Conservation (phyloP, 768 basidiomycete genomes). For the Phanerodontia chrysosporium region DNA sequence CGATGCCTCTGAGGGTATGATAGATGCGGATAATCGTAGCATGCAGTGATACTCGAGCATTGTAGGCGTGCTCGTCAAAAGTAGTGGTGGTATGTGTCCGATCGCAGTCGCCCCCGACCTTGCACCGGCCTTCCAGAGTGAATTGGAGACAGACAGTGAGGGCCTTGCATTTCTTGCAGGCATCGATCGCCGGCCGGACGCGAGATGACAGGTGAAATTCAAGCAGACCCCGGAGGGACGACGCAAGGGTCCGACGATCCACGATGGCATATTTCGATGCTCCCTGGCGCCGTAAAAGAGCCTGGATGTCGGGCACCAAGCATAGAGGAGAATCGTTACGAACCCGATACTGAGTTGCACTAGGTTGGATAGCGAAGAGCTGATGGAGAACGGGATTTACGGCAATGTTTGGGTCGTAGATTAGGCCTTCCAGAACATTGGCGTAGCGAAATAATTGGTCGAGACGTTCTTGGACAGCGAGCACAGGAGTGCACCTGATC, state of each 20-base stretch:
- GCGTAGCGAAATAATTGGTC: constrained; percentile 32
- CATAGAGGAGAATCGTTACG: constrained; percentile 21
- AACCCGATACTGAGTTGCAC: background rate
- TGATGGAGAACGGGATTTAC: constrained; percentile 21
- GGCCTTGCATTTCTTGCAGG: background rate
- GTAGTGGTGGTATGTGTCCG: constrained; percentile 27
- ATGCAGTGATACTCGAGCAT: constrained; percentile 38
- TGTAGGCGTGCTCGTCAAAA: constrained; percentile 31
- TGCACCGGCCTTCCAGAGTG: background rate
- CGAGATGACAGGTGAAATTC: background rate
- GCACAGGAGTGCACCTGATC: constrained; percentile 25
- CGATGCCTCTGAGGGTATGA: constrained; percentile 8
- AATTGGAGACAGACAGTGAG: background rate
- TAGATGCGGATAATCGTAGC: constrained; percentile 45
- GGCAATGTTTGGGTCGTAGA: constrained; percentile 25
- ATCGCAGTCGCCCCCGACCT: constrained; percentile 4
- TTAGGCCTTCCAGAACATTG: constrained; percentile 27
- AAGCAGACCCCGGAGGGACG: background rate
- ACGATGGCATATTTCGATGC: background rate
- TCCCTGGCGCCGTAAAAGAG: constrained; percentile 16
- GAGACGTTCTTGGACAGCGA: constrained; percentile 16
- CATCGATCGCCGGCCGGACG: background rate
- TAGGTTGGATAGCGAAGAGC: constrained; percentile 31
- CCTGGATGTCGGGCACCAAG: constrained; percentile 19
- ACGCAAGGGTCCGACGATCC: background rate